Base-by-base conservation (phyloP, 2,329 filamentous ascomycete species). In the Claviceps citrina region DNA sequence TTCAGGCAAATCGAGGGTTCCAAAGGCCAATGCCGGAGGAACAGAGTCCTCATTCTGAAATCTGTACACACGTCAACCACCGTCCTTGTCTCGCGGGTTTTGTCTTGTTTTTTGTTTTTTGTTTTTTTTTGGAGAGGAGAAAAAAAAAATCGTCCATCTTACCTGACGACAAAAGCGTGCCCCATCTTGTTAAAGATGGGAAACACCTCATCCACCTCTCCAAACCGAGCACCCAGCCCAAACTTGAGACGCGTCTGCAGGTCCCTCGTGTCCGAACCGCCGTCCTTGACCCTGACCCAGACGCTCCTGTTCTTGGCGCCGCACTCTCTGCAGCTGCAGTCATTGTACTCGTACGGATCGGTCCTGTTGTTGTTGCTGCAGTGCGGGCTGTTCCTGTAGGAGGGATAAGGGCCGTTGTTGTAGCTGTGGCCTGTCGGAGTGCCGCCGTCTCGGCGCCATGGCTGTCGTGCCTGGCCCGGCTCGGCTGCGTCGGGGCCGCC, bases 241-340 rank as follows among this genome's bases (percentile, higher is more conserved):
- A 38, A 46, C n/a, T 53, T 58, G 37, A 61, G 41, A n/a, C 53
- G 50, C 5, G 48, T 36, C 27, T 51, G 48, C 13, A 55, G 25
- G 1, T 60, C 57, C 18, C 43, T 26, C 2, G 19, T 24, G 8
- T 44, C 33, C 5, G 20, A 15, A 2, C 44, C 35, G 6, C 6
- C 20, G 30, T 50, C 39, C 5, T 44, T 42, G 7, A 51, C 49
- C 15, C 39, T 44, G 18, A 61, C 46, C 44, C 49, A 51, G 10
- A 61, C 42, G 39, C 53, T 59, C 37, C 53, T 50, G 38, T 62
- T 60, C 26, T 51, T 46, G 6, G 42, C 34, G 18, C 47, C 46
- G 28, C 59, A 62, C 3, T 43, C 36, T 13, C 40, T 25, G 27
- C 59, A 62, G 34, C 34, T 40, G 39, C 59, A 62, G 1, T 46